Evolutionary conservation across 1,139 yeast genomes (phyloP), one percentile per base, ranked within the genome.

Genomic region (Candida tropicalis): DNA sequence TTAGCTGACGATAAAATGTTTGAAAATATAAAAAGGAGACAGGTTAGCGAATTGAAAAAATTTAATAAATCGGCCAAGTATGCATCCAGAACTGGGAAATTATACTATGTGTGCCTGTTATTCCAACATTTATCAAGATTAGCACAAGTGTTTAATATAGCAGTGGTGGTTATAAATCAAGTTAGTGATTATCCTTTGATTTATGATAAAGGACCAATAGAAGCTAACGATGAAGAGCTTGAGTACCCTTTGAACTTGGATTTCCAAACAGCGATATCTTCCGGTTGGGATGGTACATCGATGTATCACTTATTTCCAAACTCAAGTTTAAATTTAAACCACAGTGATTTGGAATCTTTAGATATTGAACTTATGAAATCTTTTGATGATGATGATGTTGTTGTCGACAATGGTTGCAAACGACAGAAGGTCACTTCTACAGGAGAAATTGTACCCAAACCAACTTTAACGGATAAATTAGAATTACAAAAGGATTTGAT

Each of bases 91-190:
- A 53, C 60, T 4, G 57, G 63, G 15, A 76, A 77, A 46, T 61
- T 69, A 38, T 63, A 63, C 29, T 80, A 80, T 51, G 54, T 82
- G 12, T 63, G 66, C 39, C 61, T 62, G 17, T 52, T 82, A 34
- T 78, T 81, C 22, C 68, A 70, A 7, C 77, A 72, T 44, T 65
- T 90, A 42, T 65, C 79, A 12, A 55, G 63, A 13, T 53, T 87
- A 28, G 84, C 93, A 0, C 56, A 56, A 20, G 60, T 68, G 20
- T 62, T 68, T 56, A 62, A 75, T 18, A 58, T 87, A 8, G 88
- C 96, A 0, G 62, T 91, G 0, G 81, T 89, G 0, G 74, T 87
- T 2, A 79, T 91, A 0, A 91, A 91, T 55, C 98, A 91, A 62
- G 90, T 91, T 0, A 76, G 88, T 39, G 93, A 87, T 53, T 73